Base-by-base conservation (phyloP, 306 rosid species). In the Hippophae gyantsensis region DNA sequence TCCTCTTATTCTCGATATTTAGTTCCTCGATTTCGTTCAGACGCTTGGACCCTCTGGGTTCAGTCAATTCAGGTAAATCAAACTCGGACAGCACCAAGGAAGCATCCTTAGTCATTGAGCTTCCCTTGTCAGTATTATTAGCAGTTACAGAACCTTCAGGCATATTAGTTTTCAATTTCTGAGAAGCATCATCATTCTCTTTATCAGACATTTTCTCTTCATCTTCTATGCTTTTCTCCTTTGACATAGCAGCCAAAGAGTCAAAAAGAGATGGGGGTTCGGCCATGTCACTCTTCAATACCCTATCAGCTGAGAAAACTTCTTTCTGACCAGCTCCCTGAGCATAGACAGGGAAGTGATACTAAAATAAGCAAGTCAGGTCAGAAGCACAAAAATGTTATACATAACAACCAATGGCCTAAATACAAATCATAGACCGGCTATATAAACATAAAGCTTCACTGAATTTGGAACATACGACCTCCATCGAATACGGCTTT, bases 31-130 rank as follows among this genome's bases (percentile, higher is more conserved):
- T 76, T 62, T 75, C 84, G 58, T 60, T 70, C 50, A 40, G 62
- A 63, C 84, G 96, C 75, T 92, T 92, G 50, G 76, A 77, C 60
- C 94, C 89, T 70, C 83, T 72, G 14, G 79, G 69, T 60, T 70
- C 90, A 68, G 40, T 59, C 57, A 40, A 61, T 75, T 69, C 82
- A 60, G 69, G 60, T 25, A 32, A 50, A 46, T 70, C 55, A 57
- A 82, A 72, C 32, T 79, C 70, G 58, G 63, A 59, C 41, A 56
- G 75, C 55, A 69, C 63, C 11, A 72, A 51, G 61, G 74, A 62
- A 64, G 76, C 23, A 7, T 56, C 72, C 13, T 64, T 65, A 69
- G 68, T 62, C 55, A 45, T 53, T 54, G 68, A 52, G 56, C 63
- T 66, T 58, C 77, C 81, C 43, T 77, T 64, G 63, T 72, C 84